Conservation (phyloP, 352 stramenopile species). For the Aphanomyces cochlioides region DNA sequence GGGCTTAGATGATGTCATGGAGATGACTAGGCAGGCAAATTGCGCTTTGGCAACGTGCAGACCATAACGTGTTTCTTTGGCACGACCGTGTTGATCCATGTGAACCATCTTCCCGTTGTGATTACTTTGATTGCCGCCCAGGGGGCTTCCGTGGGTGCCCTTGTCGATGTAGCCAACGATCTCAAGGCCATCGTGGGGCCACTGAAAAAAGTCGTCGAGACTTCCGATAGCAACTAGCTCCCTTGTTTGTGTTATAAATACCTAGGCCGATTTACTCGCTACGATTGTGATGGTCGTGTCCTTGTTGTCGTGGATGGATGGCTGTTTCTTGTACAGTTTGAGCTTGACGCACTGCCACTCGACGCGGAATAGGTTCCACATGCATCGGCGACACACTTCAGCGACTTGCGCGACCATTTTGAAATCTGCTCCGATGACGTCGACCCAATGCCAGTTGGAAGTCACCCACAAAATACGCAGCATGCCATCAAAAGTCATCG, state of each 20-base stretch:
- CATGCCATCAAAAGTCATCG: conserved; percentile 90
- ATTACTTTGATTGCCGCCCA: conserved; percentile 70
- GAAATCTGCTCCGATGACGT: conserved; percentile 63
- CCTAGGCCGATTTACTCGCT: conserved; percentile 4
- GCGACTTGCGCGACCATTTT: conserved; percentile 85
- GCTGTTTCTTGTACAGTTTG: conserved; percentile 32
- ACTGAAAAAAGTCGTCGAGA: conserved; percentile 71
- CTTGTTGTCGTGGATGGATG: no score
- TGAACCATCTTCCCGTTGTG: conserved; percentile 71
- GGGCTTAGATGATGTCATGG: background rate
- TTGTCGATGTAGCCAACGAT: conserved; percentile 55
- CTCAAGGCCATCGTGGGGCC: conserved; percentile 55
- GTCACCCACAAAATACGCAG: conserved; percentile 95
- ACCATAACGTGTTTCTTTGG: conserved; percentile 74
- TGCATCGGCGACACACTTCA: conserved; percentile 86
- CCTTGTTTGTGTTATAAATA: conserved; percentile 12
- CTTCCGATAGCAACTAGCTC: conserved; percentile 54
- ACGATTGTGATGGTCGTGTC: background rate
- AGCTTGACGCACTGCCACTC: conserved; percentile 90
- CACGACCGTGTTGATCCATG: conserved; percentile 67
- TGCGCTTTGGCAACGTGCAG: conserved; percentile 69
- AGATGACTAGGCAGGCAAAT: conserved; percentile 56
- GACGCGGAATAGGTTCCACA: conserved; percentile 93
- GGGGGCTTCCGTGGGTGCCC: conserved; percentile 52
- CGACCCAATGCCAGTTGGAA: conserved; percentile 80